Evolutionary conservation across 2,329 filamentous ascomycete species (phyloP).

Genomic region (Fusarium tricinctum): DNA sequence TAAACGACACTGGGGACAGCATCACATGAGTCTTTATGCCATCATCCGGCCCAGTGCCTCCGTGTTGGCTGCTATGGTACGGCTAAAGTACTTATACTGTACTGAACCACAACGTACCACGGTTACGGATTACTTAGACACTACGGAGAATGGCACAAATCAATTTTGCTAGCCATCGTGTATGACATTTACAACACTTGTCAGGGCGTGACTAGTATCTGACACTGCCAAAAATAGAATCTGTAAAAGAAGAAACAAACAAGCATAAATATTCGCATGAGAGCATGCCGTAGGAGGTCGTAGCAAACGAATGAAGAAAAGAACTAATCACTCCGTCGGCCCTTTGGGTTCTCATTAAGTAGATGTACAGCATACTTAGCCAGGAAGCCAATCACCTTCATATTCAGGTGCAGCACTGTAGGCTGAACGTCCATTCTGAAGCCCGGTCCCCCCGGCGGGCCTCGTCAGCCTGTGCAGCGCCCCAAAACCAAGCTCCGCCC

Average conservation of each 20-base stretch:
- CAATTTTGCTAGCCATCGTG: neutral
- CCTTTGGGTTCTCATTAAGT: neutral
- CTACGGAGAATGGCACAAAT: no score
- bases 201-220: neutral
- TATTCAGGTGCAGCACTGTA: conserved; percentile 8
- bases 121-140: no score
- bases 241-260: neutral
- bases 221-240: neutral
- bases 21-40: neutral
- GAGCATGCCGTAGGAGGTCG: neutral
- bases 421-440: neutral
- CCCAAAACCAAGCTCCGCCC: conserved; percentile 33
- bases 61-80: no score
- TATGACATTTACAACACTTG: neutral
- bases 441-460: neutral
- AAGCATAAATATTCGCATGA: neutral
- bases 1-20: neutral
- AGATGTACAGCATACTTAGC: conserved; percentile 12
- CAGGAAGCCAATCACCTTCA: conserved; percentile 9
- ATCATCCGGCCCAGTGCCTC: neutral
- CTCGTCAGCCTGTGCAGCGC: conserved; percentile 29
- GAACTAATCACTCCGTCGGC: neutral
- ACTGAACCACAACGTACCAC: no score
- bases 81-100: no score
- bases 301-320: conserved; percentile 11